Base-by-base conservation (phyloP, 495 filamentous ascomycete genomes). In the Annulohypoxylon nitens region DNA sequence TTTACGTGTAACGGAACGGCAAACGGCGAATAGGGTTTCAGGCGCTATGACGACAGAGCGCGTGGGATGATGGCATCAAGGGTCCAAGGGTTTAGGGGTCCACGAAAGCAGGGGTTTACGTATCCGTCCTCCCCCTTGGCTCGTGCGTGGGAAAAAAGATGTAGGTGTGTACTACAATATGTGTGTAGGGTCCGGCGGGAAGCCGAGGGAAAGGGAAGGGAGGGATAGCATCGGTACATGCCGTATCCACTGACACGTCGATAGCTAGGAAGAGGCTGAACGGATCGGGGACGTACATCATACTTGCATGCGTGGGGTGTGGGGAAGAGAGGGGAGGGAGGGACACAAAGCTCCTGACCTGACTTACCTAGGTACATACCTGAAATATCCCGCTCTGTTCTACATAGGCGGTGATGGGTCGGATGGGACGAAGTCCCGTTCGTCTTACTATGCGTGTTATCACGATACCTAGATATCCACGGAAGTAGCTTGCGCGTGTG, bases 261-360 rank as follows among this genome's bases (percentile, higher is more conserved):
- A 26, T 60, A 45, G 30, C 12, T 30, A 60, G 39, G 57, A 64
- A 48, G 71, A 74, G 71, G 71, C 71, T 74, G 71, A 74, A 69
- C 11, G 26, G 43, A 26, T 48, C 48, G 48, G 58, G 62, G 39
- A 74, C 48, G 48, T 69, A 74, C 57, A 74, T 62, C 71, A 69
- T 69, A 67, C 54, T 61, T 73, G 65, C 70, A 73, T 69, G 41
- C 34, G 70, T 60, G 70, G 70, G 54, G 64, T 65, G 61, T 55
- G 36, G 53, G 53, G 65, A 50, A 50, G 53, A 20, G 50, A 26
- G 43, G n/a, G n/a, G n/a, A n/a, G 45, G 20, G 30, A 16, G 45
- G 57, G 39, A 10, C 10, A 59, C 25, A 39, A 30, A 18, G 55
- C 34, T 64, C 61, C 45, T 26, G 55, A 41, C 58, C 58, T 26